Percentiles rank a stretch among this genome's conserved stretches.
Evolutionary conservation across 164 flowering plant species (phyloP).

Genomic region (Vitis labrusca): DNA sequence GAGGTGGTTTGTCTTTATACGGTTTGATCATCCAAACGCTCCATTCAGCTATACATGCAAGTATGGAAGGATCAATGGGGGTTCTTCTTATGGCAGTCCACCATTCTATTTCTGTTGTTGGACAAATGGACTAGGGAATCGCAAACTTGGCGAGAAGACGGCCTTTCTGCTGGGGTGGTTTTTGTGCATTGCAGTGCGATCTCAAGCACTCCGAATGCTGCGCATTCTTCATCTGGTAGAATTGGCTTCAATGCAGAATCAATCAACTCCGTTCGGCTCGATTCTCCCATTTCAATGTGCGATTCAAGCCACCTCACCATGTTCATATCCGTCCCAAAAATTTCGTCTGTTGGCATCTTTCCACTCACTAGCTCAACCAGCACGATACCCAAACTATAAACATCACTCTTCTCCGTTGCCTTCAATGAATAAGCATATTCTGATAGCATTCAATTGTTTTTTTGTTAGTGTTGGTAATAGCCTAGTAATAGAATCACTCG

Average conservation of each 20-base stretch:
- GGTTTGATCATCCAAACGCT: too few relatives aligned
- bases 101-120: conserved; percentile 44
- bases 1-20: not conserved
- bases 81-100: conserved; percentile 31
- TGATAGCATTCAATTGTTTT: conserved; percentile 19
- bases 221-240: conserved; percentile 57
- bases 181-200: conserved; percentile 86
- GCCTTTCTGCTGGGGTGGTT: conserved; percentile 72
- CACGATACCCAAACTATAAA: conserved; percentile 96
- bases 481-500: not conserved
- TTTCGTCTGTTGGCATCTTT: conserved; percentile 72
- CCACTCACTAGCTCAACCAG: conserved; percentile 95
- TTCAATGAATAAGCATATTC: conserved; percentile 91
- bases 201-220: conserved; percentile 74
- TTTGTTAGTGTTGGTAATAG: too few relatives aligned
- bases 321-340: conserved; percentile 76
- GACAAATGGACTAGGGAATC: conserved; percentile 59
- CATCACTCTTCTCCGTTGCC: conserved; percentile 93
- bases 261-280: conserved; percentile 48
- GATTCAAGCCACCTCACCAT: conserved; percentile 96
- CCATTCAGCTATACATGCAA: conserved; percentile 6
- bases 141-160: conserved; percentile 71
- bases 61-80: conserved; percentile 13
- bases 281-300: conserved; percentile 40
- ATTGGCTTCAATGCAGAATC: conserved; percentile 69